A percentile compares a stretch with the other conserved stretches of the same genome.
Evolutionary conservation across 1,284 basidiomycete species (phyloP).

Genomic region (Rhodotorula sp.): DNA sequence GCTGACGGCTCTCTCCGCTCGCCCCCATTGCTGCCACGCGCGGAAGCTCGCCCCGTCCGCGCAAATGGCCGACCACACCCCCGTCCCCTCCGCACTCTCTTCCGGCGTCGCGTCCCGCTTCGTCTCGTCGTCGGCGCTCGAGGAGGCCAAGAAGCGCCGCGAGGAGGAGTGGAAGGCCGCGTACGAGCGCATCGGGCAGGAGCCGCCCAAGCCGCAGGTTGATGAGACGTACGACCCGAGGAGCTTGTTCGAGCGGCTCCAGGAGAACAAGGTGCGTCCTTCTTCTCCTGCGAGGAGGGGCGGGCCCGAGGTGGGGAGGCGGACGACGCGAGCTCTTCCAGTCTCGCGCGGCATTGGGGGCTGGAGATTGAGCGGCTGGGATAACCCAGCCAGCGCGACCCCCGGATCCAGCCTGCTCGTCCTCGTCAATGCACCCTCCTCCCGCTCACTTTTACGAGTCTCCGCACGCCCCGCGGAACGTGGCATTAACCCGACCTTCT

Average conservation of each 20-base stretch:
- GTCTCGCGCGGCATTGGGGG: not conserved
- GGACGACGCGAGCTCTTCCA: too few species aligned
- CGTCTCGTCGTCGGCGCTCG: slow-evolving; percentile 72
- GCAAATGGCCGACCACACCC: not conserved
- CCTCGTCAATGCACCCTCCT: too few species aligned
- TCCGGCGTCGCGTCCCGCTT: slow-evolving; percentile 52
- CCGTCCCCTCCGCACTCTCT: slow-evolving; percentile 12
- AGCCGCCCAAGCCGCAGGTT: slow-evolving; percentile 73
- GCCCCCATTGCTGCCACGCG: too few species aligned
- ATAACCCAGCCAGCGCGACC: too few species aligned
- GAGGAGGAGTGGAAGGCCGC: slow-evolving; percentile 91
- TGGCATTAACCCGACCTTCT: not conserved
- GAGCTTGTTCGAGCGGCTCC: slow-evolving; percentile 86
- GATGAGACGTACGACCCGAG: slow-evolving; percentile 81
- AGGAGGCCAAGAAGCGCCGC: slow-evolving; percentile 69
- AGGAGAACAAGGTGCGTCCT: slow-evolving; percentile 69
- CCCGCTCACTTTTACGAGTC: too few species aligned
- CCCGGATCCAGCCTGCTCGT: not conserved
- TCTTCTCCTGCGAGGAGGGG: not conserved
- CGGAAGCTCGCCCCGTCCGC: too few species aligned
- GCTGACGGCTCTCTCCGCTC: too few species aligned
- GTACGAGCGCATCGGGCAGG: slow-evolving; percentile 85
- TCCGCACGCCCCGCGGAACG: too few species aligned
- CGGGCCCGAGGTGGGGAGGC: not conserved
- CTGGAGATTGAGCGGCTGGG: too few species aligned